Base-by-base conservation (phyloP, 2,329 filamentous ascomycete genomes). In the Elsinoe australis region DNA sequence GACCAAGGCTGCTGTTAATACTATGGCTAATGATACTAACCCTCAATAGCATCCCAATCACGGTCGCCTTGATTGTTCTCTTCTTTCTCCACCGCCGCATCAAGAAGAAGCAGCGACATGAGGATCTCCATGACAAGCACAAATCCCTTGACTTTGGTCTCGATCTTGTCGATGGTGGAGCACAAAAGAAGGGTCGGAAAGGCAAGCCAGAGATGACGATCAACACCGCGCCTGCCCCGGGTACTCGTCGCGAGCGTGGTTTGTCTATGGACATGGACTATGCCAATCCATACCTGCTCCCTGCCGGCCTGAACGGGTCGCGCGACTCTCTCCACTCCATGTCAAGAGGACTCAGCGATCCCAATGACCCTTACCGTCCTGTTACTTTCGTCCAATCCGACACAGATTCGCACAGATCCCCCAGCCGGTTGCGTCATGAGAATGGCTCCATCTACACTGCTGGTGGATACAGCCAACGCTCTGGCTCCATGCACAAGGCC, bases 91-190 rank as follows among this genome's bases (percentile, higher is more conserved):
- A 95, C 62, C 79, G 87, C 46, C 78, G 87, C 63, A 84, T 87
- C 59, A 68, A 85, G 31, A 79, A 76, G 62, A 87, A 80, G 59
- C 73, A 87, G 54, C 72, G 73, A 49, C 69, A 74, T 51, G 92
- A 98, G 67, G 92, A 98, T 67, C 74, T 76, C 14, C 80, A 84
- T 53, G 89, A 95, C 65, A 86, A 87, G 56, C 87, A 94, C 66
- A 89, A 84, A 61, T 92, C 87, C 0, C 75, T 96, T 61, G 92
- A 98, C 64, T 98, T 95, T 62, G 92, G 92, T 28, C 67, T 95
- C 61, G 87, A 83, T 49, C 65, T 70, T 24, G 64, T 71, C 5
- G 55, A 56, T 29, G 53, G 50, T 46, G 51, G 52, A 17, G 39
- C 26, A 9, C 47, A 51, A 1, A 39, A 51, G 21, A 54, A 55